phyloP scores from a whole-genome alignment of 768 basidiomycete genomes.

The Rhizopogon vulgaris region DNA sequence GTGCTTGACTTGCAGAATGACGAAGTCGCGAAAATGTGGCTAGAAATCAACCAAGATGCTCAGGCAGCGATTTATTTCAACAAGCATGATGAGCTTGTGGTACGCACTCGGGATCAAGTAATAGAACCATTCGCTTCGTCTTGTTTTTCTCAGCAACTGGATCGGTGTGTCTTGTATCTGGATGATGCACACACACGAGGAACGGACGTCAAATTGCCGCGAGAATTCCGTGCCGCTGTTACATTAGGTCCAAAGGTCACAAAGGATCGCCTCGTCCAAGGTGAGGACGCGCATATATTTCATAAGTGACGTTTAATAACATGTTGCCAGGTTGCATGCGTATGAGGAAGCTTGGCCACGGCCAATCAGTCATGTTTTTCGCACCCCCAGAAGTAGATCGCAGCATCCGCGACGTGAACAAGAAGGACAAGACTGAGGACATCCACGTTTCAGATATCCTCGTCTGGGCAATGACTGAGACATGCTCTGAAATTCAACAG shows the following conservation, averaged over 20 bases:
- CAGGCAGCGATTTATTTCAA: constrained; percentile 40
- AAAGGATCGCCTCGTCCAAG: constrained; percentile 48
- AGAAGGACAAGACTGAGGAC: constrained; percentile 1
- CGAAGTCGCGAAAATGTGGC: constrained; percentile 24
- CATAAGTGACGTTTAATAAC: not conserved
- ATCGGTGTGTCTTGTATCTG: constrained; percentile 40
- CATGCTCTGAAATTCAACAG: constrained; percentile 33
- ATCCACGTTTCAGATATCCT: constrained; percentile 29
- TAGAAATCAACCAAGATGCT: constrained; percentile 13
- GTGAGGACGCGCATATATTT: constrained; percentile 16
- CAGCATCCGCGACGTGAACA: constrained; percentile 26
- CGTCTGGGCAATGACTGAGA: constrained; percentile 40
- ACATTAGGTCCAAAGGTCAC: constrained; percentile 46
- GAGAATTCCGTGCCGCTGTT: constrained; percentile 34
- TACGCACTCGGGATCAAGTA: constrained; percentile 30
- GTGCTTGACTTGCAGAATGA: constrained; percentile 9
- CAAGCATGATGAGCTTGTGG: constrained; percentile 28
- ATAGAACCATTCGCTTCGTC: constrained; percentile 33
- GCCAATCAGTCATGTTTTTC: constrained; percentile 44
- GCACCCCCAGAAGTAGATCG: constrained; percentile 39
- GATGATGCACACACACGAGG: constrained; percentile 46
- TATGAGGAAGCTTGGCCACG: constrained; percentile 43
- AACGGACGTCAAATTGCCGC: constrained; percentile 47
- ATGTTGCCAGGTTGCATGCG: constrained; percentile 44
- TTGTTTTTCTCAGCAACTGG: constrained; percentile 32